Evolutionary conservation across 495 filamentous ascomycete species (phyloP), one percentile per base, ranked within the genome.

Genomic region (Tuber borchii): DNA sequence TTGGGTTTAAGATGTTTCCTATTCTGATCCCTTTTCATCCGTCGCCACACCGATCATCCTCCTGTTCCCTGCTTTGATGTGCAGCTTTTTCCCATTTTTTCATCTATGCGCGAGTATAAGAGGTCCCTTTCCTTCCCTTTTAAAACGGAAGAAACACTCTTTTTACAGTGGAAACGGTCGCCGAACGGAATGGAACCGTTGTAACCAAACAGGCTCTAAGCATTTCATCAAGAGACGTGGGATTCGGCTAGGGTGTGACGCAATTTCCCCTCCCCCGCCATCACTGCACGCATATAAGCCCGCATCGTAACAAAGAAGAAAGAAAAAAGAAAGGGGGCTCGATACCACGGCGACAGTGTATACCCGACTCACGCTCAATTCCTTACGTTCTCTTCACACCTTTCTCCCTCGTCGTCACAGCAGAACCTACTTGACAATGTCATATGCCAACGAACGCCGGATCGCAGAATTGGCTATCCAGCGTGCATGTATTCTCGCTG

Each of bases 391-490:
- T 34, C n/a, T 14, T 65, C 22, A 9, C 69, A 20, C 8, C 42
- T 10, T 42, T 69, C 39, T 71, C 31, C 26, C 44, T 31, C 48
- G 1, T 40, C 76, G 5, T 16, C 26, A 19, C 71, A 34, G 45
- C n/a, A 69, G 31, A 45, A 68, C 44, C n/a, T 42, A 71, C 48
- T 80, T 72, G 56, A 85, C 85, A 83, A 83, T 86, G 80, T n/a
- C 71, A 5, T 97, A 97, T 87, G 86, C 88, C 76, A 89, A 90
- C 76, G 95, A 98, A 86, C 91, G 94, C 77, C 87, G 90, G 79
- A 88, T 96, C 72, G 95, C 95, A 77, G 90, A 94, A 84, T 90
- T 98, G 37, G 94, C 96, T 75, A 93, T 98, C 70, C 94, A 97
- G 85, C 90, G 96, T 74, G 95, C 95, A 31, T 87, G 90, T 42